Evolutionary conservation across 306 rosid species (phyloP).

Genomic region (Rubus idaeus): DNA sequence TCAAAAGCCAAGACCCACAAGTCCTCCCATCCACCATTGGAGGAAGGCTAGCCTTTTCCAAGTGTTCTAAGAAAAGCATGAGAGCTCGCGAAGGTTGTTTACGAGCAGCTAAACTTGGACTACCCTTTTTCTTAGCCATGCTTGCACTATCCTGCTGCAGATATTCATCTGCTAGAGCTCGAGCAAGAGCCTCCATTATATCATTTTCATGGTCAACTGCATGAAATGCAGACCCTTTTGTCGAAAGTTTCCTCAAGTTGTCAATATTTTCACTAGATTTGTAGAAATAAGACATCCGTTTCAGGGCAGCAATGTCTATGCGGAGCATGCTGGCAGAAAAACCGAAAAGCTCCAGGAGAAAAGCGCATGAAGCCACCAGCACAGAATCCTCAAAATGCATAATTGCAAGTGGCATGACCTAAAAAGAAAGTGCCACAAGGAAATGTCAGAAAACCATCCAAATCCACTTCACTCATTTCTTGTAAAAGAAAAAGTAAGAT

Average conservation of each 20-base stretch:
- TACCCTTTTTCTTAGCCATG: slow-evolving; percentile 37
- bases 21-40: slow-evolving; percentile 60
- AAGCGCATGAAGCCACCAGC: slow-evolving; percentile 87
- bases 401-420: slow-evolving; percentile 84
- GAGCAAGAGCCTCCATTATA: slow-evolving; percentile 71
- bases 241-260: slow-evolving; percentile 58
- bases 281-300: slow-evolving; percentile 74
- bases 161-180: slow-evolving; percentile 84
- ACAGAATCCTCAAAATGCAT: slow-evolving; percentile 82
- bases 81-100: slow-evolving; percentile 68
- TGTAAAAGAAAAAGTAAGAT: slow-evolving; percentile 7
- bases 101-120: slow-evolving; percentile 31
- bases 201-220: slow-evolving; percentile 67
- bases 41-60: slow-evolving; percentile 84
- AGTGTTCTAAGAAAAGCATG: slow-evolving; percentile 68
- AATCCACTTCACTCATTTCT: background rate
- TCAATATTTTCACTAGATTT: slow-evolving; percentile 57
- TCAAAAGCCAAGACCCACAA: slow-evolving; percentile 83
- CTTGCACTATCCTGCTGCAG: slow-evolving; percentile 55
- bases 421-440: slow-evolving; percentile 25
- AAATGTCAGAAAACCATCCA: slow-evolving; percentile 19
- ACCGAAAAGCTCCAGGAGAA: slow-evolving; percentile 88
- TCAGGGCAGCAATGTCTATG: slow-evolving; percentile 73
- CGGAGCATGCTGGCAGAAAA: slow-evolving; percentile 81
- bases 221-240: slow-evolving; percentile 69